Base-by-base conservation (phyloP, 768 basidiomycete genomes). In the Boletus huronensis region DNA sequence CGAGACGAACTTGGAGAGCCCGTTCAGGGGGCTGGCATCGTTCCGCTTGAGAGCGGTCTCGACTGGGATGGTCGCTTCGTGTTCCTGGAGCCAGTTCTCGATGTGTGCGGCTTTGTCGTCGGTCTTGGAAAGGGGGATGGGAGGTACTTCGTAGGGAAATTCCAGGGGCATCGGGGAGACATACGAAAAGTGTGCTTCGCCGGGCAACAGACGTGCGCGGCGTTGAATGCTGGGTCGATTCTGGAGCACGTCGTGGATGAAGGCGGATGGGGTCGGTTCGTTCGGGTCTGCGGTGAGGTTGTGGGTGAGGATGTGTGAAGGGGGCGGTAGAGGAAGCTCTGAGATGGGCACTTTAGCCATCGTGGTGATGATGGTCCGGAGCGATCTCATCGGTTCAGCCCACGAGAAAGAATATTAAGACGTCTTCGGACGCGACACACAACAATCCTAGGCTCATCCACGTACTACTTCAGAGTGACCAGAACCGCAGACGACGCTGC, bases 111-210 rank as follows among this genome's bases (percentile, higher is more conserved):
- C 77, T 63, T 84, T 80, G 66, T 85, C 82, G n/a, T 76, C 69
- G 8, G 67, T 68, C 2, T 70, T 72, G 17, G 78, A 75, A n/a
- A 79, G 69, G 40, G 78, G 76, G 31, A 75, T 75, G 14, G 79
- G 81, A 0, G 81, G 75, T 25, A 96, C 83, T 31, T 83, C 75
- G 69, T 88, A 93, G 0, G 95, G 96, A 70, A 97, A 98, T 3
- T 85, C 74, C 0, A 88, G 56, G 9, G 93, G 91, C 58, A 92
- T 80, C 0, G 96, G 95, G 3, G 89, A 79, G 51, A 92, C 85
- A 65, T 85, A 84, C n/a, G 87, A 81, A 71, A 84, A 94, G 68
- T 94, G 92, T 5, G 80, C 79, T 38, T 77, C 67, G 0, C 75
- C 65, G 0, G 79, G 70, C 17, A 88, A 72, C 2, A 90, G 74